Evolutionary conservation across 2,329 filamentous ascomycete species (phyloP).

Genomic region (Pleoardoris graminearum): DNA sequence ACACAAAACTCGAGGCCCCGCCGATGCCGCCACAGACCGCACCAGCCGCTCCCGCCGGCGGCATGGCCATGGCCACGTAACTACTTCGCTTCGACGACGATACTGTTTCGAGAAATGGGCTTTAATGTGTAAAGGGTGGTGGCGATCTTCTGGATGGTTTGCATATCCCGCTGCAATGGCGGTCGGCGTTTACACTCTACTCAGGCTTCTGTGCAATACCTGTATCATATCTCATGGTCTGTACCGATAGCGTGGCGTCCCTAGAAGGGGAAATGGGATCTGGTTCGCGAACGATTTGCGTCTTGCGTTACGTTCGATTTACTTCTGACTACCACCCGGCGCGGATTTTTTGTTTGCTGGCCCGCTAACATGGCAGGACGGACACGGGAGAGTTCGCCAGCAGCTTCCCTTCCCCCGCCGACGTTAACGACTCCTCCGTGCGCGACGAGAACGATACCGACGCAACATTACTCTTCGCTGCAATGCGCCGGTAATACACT

Average conservation of each 20-base stretch:
- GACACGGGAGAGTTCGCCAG: no score
- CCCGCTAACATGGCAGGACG: background rate
- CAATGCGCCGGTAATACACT: no score
- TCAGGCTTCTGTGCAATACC: slow-evolving; percentile 40
- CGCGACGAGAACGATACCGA: no score
- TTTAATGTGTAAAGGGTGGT: slow-evolving; percentile 25
- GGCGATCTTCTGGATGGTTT: slow-evolving; percentile 28
- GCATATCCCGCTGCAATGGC: slow-evolving; percentile 38
- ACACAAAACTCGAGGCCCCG: slow-evolving; percentile 73
- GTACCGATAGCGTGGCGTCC: slow-evolving; percentile 34
- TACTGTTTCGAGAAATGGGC: slow-evolving; percentile 17
- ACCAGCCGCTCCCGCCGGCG: slow-evolving; percentile 22
- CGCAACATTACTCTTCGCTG: no score
- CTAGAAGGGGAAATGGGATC: slow-evolving; percentile 9
- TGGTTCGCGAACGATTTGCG: background rate
- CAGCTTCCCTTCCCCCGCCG: no score
- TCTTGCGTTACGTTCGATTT: background rate
- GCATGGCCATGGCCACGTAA: slow-evolving; percentile 31
- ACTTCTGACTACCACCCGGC: background rate
- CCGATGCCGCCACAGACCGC: slow-evolving; percentile 49
- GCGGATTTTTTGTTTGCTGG: background rate
- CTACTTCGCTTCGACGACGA: slow-evolving; percentile 14
- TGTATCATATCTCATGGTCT: slow-evolving; percentile 39
- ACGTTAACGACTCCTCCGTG: no score
- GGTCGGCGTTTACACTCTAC: slow-evolving; percentile 43